Percentiles rank a stretch among this genome's conserved stretches.
Evolutionary conservation across 2,329 filamentous ascomycete species (phyloP).

Genomic region (Lojkania enalia): DNA sequence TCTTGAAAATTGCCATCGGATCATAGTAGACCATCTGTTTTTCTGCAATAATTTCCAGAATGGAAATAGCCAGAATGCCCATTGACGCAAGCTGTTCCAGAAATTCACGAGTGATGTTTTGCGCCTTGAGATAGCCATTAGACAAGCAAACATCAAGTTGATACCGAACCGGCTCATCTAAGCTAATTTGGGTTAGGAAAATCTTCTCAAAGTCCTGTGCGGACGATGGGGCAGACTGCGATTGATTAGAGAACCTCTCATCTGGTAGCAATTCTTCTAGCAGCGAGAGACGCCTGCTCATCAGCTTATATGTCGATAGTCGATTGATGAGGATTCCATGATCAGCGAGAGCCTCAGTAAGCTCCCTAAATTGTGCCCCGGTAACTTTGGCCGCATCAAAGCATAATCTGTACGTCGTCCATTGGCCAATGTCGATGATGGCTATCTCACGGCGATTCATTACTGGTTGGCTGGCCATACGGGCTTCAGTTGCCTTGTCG

Average conservation of each 20-base stretch:
- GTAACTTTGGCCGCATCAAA: conserved; percentile 46
- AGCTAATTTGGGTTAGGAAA: conserved; percentile 27
- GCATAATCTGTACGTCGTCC: conserved; percentile 62
- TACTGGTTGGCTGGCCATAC: conserved; percentile 23
- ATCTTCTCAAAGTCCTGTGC: conserved; percentile 31
- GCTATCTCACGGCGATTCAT: conserved; percentile 50
- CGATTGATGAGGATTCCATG: conserved; percentile 67
- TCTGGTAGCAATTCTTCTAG: conserved; percentile 36
- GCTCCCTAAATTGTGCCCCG: conserved; percentile 43
- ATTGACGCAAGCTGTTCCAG: conserved; percentile 62
- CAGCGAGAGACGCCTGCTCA: conserved; percentile 14
- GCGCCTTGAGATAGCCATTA: conserved; percentile 73
- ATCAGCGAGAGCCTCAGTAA: conserved; percentile 64
- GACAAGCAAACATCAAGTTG: conserved; percentile 95
- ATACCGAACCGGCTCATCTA: conserved; percentile 73
- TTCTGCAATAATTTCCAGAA: conserved; percentile 76
- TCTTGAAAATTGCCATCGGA: conserved; percentile 72
- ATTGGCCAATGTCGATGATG: conserved; percentile 66
- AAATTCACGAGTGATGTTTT: conserved; percentile 70
- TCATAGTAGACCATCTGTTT: conserved; percentile 64
- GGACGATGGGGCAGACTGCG: conserved; percentile 17
- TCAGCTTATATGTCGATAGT: conserved; percentile 49
- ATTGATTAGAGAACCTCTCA: conserved; percentile 30
- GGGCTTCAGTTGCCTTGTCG: conserved; percentile 38
- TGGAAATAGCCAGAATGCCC: conserved; percentile 60